Base-by-base conservation (phyloP, 345 rosid genomes). In the Trapa bicornis region DNA sequence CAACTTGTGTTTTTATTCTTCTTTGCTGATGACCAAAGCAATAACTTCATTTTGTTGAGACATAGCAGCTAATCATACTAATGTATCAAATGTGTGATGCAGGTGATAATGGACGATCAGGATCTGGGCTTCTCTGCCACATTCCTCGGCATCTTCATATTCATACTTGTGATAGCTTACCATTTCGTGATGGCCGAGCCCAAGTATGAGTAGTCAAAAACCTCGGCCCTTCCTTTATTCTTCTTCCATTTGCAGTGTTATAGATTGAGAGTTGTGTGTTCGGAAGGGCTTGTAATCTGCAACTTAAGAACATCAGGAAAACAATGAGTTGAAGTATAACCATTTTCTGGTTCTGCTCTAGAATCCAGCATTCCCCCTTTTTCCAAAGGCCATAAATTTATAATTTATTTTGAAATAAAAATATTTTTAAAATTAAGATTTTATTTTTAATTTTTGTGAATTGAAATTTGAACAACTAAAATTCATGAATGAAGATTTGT, bases 181-280 rank as follows among this genome's bases (percentile, higher is more conserved):
- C 98, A 89, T 71, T 92, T 80, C 58, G 86, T 86, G 68, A 67
- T 84, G 79, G 95, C 91, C 66, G 98, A 89, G 70, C 92, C 98
- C 16, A 89, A 87, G 70, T 87, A 77, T 66, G 95, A 87, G 33
- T 66, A 64, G 43, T 41, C 43, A 41, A 41, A 41, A 3, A 41
- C 29, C 43, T 41, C 43, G 7, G 43, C 43, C 43, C 43, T 8
- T 41, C 43, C 43, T 0, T 41, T 41, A 4, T 4, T 41, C 43
- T 41, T 4, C 43, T 2, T 22, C 29, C 29, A 22, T 0, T 41
- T 4, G 43, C 43, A 41, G 4, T 41, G 43, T 41, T 8, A 1
- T 41, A 41, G 60, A 22, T 6, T 22, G 33, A 16, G 7, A 54
- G n/a, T 54, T n/a, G 6, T 22, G 8, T 0, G 29, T 22, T 22